Base-by-base conservation (phyloP, 148 eudicot species). In the Nepenthes mirabilis region DNA sequence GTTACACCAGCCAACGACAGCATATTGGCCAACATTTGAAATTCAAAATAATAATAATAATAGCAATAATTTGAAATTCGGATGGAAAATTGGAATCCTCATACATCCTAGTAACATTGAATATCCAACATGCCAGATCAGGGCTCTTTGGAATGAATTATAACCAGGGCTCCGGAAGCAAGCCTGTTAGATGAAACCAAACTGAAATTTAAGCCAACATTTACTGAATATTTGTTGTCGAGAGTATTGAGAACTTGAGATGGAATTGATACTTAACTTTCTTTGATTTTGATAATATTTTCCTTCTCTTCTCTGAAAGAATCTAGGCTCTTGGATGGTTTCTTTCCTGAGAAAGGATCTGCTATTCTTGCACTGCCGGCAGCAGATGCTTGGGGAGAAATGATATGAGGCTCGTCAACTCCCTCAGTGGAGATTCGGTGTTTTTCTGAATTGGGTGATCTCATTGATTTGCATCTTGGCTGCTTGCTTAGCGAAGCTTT, bases 151-250 rank as follows among this genome's bases (percentile, higher is more conserved):
- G 97, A 87, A 63, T 87, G 91, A 49, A 90, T 87, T 72, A 90
- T 87, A 70, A 90, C 76, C 77, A 91, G 82, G 61, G 97, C 97
- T 67, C 97, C 97, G 23, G 95, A 87, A 79, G 97, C 85, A 66
- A 90, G 95, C 91, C 97, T 90, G 97, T 76, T 77, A 65, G 63
- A 78, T 61, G 52, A 65, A 82, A 54, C 43, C 62, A 49, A 23
- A 56, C 11, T 34, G 60, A 65, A 63, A 47, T 12, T 84, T 75
- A 85, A 75, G 23, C 60, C 36, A 36, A 61, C 56, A 68, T 57
- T 53, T 58, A 66, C 56, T 1, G 34, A 55, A 37, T 48, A 45
- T 23, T 52, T 58, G 14, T 43, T 11, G 52, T 61, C 47, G 23
- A 49, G 56, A 12, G 23, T 14, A 11, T 36, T 12, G 11, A 11